Evolutionary conservation across 2,329 filamentous ascomycete species (phyloP).

Genomic region (Beauveria pseudobassiana): DNA sequence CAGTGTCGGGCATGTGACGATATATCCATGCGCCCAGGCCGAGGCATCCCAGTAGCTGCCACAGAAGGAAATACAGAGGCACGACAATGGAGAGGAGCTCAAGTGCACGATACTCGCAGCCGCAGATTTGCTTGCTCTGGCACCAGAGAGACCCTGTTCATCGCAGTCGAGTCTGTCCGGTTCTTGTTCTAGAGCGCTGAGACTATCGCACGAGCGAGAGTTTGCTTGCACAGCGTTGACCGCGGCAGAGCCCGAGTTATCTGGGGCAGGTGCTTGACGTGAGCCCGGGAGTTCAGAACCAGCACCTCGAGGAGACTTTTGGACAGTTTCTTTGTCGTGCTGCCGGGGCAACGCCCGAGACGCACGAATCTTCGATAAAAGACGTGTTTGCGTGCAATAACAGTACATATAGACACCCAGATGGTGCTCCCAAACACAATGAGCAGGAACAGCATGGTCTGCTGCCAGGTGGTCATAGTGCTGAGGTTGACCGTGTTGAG

Average conservation of each 20-base stretch:
- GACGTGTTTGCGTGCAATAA: constrained; percentile 50
- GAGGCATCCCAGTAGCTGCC: constrained; percentile 52
- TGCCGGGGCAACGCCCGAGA: background rate
- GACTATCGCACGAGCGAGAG: background rate
- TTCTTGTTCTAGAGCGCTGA: background rate
- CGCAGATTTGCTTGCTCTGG: constrained; percentile 50
- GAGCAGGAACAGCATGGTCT: constrained; percentile 55
- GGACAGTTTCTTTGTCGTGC: too few species aligned
- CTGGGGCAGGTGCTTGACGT: too few species aligned
- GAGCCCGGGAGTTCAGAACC: too few species aligned
- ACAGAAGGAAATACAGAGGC: constrained; percentile 51
- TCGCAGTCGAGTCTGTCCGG: background rate
- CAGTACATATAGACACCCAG: constrained; percentile 59
- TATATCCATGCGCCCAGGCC: constrained; percentile 55
- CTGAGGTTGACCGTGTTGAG: constrained; percentile 61
- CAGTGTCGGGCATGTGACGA: constrained; percentile 39
- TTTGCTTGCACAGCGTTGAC: too few species aligned
- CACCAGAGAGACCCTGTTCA: constrained; percentile 35
- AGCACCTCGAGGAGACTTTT: too few species aligned
- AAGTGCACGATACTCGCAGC: constrained; percentile 57
- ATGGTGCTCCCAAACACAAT: constrained; percentile 60
- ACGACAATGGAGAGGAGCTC: constrained; percentile 51
- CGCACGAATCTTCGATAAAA: constrained; percentile 58
- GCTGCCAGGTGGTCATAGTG: constrained; percentile 59
- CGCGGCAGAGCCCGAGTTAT: too few species aligned